Conservation (phyloP, 495 filamentous ascomycete species). For the Aspergillus avenaceus region DNA sequence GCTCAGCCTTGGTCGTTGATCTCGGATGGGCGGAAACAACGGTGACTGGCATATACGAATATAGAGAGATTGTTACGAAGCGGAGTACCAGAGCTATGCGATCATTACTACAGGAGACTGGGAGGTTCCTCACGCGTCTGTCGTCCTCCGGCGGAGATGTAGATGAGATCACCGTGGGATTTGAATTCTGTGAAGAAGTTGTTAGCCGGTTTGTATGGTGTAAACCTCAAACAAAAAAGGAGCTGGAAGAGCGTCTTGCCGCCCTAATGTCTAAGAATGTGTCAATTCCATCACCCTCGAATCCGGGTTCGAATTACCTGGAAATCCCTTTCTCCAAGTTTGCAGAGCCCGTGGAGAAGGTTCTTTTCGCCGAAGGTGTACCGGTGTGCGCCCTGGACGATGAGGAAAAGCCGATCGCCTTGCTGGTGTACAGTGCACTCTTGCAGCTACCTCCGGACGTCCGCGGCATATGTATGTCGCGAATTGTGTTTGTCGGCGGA, state of each 20-base stretch:
- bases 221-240: slow-evolving; percentile 26
- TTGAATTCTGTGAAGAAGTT: slow-evolving; percentile 78
- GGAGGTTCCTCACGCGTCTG: slow-evolving; percentile 53
- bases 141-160: slow-evolving; percentile 12
- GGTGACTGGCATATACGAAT: slow-evolving; percentile 81
- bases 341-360: slow-evolving; percentile 67
- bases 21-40: slow-evolving; percentile 88
- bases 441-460: slow-evolving; percentile 75
- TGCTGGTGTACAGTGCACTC: slow-evolving; percentile 72
- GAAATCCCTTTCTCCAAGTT: slow-evolving; percentile 64
- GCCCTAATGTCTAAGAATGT: slow-evolving; percentile 17
- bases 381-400: slow-evolving; percentile 66
- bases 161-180: slow-evolving; percentile 46
- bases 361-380: slow-evolving; percentile 61
- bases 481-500: slow-evolving; percentile 84
- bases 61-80: slow-evolving; percentile 65
- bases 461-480: slow-evolving; percentile 79
- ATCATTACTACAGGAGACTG: slow-evolving; percentile 62
- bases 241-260: not conserved
- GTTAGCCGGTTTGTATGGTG: slow-evolving; percentile 75
- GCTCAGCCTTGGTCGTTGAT: slow-evolving; percentile 78
- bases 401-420: slow-evolving; percentile 71
- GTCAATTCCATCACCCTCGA: slow-evolving; percentile 42
- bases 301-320: slow-evolving; percentile 32
- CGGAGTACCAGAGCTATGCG: slow-evolving; percentile 73